Base-by-base conservation (phyloP, 2,329 filamentous ascomycete species). In the Hymenoscyphus scutula region DNA sequence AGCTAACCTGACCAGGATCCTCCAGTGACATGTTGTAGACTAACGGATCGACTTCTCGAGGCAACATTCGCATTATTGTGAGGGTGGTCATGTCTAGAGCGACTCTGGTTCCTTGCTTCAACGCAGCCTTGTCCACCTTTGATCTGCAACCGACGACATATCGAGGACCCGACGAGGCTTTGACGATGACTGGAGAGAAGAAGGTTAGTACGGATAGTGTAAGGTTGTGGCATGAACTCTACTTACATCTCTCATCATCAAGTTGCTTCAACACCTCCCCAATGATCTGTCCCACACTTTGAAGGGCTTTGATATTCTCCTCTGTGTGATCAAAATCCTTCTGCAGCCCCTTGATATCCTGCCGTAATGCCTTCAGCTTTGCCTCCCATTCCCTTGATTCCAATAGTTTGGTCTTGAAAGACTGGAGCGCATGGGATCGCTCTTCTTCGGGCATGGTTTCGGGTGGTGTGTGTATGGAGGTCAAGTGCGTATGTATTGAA, bases 11-110 rank as follows among this genome's bases (percentile, higher is more conserved):
- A 5, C 95, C 95, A 0, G 95, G 95, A 76, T 99, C 95, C 77
- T 99, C 95, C 71, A 99, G 80, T 23, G 95, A 99, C 95, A 99
- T 99, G 83, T 99, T 99, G 85, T 99, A 99, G 70, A 99, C 95
- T 70, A 99, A 84, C 23, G 95, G 95, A 75, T 99, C 95, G 75
- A 99, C 96, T 81, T 99, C 95, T 77, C 95, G 90, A 64, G 95
- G 96, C 55, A 99, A 84, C 95, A 99, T 99, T 74, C 95, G 91
- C 95, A 99, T 99, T 78, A 99, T 99, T 65, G 95, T 99, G 70
- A 99, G 89, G 23, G 95, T 99, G 58, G 95, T 99, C 95, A 99
- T 99, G 75, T 99, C 95, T 64, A 99, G 88, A 37, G 95, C 94
- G 61, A 99, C 95, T 74, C 95, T 91, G 30, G 94, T 97, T 72